Evolutionary conservation across 257 asterid species (phyloP).

Genomic region (Capsicum baccatum): DNA sequence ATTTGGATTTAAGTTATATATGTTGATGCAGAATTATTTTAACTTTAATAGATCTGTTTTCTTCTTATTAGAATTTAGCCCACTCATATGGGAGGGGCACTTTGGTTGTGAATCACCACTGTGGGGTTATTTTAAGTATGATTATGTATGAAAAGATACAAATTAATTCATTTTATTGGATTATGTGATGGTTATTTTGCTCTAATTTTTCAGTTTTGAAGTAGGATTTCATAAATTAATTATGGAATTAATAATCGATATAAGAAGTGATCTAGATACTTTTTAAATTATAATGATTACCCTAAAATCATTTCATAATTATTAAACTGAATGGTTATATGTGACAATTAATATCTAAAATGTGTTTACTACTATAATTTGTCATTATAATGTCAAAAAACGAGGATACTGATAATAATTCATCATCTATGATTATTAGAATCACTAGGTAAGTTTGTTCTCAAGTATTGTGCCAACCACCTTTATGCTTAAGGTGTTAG

Average conservation of each 20-base stretch:
- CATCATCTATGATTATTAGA: slow-evolving; percentile 33
- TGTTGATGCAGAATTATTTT: not conserved
- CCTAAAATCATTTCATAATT: too few relatives aligned
- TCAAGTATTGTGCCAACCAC: slow-evolving; percentile 49
- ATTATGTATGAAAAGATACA: not conserved
- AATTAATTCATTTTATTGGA: not conserved
- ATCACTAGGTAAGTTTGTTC: slow-evolving; percentile 51
- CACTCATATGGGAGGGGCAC: too few relatives aligned
- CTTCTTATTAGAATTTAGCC: too few relatives aligned
- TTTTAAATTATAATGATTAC: not conserved
- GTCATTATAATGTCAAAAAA: not conserved
- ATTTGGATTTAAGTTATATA: not conserved
- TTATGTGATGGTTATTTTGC: too few relatives aligned
- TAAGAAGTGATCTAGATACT: not conserved
- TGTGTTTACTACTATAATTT: not conserved
- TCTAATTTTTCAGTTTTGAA: too few relatives aligned
- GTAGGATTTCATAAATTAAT: not conserved
- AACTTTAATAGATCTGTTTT: not conserved
- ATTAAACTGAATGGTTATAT: not conserved
- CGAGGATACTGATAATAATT: not conserved
- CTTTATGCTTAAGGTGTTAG: slow-evolving; percentile 35
- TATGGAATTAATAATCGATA: not conserved
- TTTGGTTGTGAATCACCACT: too few relatives aligned
- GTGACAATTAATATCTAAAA: not conserved
- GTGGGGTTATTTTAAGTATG: too few relatives aligned